Conservation (phyloP, 768 basidiomycete species). For the Hypholoma fasciculare region DNA sequence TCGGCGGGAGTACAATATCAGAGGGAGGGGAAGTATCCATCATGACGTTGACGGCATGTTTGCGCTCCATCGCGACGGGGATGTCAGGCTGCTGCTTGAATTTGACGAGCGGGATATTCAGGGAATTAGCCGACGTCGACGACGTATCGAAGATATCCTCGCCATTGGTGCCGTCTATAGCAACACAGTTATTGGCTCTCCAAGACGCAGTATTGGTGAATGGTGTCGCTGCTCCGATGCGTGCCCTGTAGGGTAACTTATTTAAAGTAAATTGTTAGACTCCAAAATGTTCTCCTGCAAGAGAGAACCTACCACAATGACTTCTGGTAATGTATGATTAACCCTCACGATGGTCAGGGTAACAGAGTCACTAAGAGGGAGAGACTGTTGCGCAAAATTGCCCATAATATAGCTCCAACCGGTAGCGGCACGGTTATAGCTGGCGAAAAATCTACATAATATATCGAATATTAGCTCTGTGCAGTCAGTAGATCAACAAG, state of each 20-base stretch:
- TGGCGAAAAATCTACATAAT: constrained; percentile 44
- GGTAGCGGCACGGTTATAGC: constrained; percentile 33
- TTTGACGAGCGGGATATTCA: constrained; percentile 28
- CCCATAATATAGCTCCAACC: constrained; percentile 47
- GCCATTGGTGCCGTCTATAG: constrained; percentile 51
- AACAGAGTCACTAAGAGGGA: constrained; percentile 52
- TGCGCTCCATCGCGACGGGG: constrained; percentile 26
- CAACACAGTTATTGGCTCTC: constrained; percentile 54
- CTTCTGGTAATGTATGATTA: constrained; percentile 37
- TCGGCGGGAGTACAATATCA: constrained; percentile 42
- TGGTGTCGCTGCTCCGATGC: constrained; percentile 39
- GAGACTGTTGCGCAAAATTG: constrained; percentile 55
- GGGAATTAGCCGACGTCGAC: constrained; percentile 4
- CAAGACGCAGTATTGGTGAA: constrained; percentile 54
- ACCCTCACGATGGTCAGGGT: constrained; percentile 44
- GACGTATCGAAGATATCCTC: constrained; percentile 30
- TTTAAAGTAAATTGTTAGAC: not conserved
- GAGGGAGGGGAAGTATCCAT: constrained; percentile 46
- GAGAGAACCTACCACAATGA: constrained; percentile 38
- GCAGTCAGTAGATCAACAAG: not conserved
- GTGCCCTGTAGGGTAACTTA: constrained; percentile 60
- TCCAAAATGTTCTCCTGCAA: not conserved
- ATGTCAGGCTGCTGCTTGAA: constrained; percentile 43
- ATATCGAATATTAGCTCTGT: not conserved
- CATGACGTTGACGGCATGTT: constrained; percentile 48